Evolutionary conservation across 140 eudicot species (phyloP).

Genomic region (Eryngium alpinum): DNA sequence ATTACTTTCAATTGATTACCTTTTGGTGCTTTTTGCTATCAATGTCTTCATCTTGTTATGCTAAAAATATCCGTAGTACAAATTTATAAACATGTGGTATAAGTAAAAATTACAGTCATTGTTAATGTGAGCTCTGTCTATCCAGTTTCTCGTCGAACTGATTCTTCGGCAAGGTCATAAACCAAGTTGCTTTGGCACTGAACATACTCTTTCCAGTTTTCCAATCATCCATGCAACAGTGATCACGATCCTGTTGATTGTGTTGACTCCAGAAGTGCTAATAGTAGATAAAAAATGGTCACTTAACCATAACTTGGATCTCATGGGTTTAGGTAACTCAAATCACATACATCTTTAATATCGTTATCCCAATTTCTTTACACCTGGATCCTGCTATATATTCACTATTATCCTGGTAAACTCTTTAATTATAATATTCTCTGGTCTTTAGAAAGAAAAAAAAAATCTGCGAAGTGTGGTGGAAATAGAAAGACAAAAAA

Average conservation of each 20-base stretch:
- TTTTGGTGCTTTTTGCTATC: too few species aligned
- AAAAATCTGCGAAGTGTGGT: too few species aligned
- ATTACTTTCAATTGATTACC: too few species aligned
- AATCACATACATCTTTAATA: neutral
- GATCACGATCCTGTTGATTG: neutral
- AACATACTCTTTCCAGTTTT: slow-evolving; percentile 26
- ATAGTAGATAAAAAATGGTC: neutral
- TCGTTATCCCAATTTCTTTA: neutral
- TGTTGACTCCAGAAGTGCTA: neutral
- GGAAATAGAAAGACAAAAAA: too few species aligned
- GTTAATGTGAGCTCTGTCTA: too few species aligned
- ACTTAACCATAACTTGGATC: neutral
- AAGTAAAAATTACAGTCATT: too few species aligned
- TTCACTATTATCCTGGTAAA: neutral
- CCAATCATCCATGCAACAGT: neutral
- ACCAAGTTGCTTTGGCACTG: slow-evolving; percentile 17
- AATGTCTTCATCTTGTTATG: too few species aligned
- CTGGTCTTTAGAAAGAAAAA: neutral
- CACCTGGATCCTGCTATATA: neutral
- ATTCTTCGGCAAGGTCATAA: slow-evolving; percentile 17
- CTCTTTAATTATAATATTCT: neutral
- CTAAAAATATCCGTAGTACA: too few species aligned
- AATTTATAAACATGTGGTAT: too few species aligned
- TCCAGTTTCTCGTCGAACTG: neutral
- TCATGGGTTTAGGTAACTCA: neutral